phyloP scores from a whole-genome alignment of 169 alveolate genomes.

The Perkinsus olseni region DNA sequence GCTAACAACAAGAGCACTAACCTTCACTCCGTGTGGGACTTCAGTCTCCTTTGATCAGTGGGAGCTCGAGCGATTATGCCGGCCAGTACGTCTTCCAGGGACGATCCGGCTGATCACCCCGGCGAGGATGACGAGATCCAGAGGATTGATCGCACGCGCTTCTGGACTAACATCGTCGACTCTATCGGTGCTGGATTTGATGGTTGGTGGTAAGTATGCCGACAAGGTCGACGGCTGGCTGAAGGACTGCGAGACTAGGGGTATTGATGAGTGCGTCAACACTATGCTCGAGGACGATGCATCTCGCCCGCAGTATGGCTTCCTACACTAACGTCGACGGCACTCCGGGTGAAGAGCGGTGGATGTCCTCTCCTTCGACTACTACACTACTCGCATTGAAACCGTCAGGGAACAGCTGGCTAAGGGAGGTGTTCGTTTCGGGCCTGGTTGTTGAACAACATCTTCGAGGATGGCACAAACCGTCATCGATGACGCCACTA shows the following conservation, averaged over 20 bases:
- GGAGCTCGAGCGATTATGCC: background rate
- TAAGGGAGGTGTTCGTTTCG: background rate
- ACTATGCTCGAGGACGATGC: background rate
- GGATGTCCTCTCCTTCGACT: background rate
- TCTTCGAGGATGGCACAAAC: background rate
- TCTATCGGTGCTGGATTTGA: background rate
- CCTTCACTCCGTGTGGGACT: background rate
- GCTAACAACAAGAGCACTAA: background rate
- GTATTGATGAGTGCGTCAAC: background rate
- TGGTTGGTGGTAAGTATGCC: background rate
- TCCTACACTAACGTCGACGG: background rate
- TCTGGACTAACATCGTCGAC: background rate
- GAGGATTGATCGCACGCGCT: background rate
- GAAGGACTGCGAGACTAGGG: background rate
- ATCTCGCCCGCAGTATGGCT: background rate
- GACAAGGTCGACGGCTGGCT: background rate
- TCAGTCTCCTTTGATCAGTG: background rate
- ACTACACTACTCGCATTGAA: background rate
- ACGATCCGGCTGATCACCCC: slow-evolving; percentile 1
- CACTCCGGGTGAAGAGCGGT: background rate
- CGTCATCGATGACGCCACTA: background rate
- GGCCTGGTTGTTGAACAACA: background rate
- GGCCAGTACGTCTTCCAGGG: background rate
- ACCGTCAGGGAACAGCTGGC: background rate
- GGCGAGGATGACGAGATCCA: background rate